Evolutionary conservation across 2,329 filamentous ascomycete genomes (phyloP).

Genomic region (Hymenoscyphus fraxineus): DNA sequence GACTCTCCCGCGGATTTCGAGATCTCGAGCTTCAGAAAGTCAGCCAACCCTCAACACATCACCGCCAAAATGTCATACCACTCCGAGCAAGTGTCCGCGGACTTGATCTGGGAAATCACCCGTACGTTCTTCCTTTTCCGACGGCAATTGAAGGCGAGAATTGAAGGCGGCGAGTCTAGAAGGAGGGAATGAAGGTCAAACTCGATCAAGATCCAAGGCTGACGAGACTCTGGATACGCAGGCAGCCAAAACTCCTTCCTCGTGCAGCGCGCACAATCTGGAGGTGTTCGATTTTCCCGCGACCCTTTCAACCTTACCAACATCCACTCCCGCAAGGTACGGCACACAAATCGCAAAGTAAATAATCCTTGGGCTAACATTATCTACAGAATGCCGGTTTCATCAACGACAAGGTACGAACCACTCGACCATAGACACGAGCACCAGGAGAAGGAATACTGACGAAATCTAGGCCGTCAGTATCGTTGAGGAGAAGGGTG

Average conservation of each 20-base stretch:
- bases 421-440: slow-evolving; percentile 1
- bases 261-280: slow-evolving; percentile 79
- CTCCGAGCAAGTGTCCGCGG: slow-evolving; percentile 75
- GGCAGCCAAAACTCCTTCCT: slow-evolving; percentile 87
- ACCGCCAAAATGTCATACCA: slow-evolving; percentile 43
- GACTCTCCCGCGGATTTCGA: slow-evolving; percentile 14
- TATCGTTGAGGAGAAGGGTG: slow-evolving; percentile 56
- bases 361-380: slow-evolving; percentile 15
- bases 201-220: slow-evolving; percentile 10
- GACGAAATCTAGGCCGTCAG: slow-evolving; percentile 63
- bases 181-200: slow-evolving; percentile 3
- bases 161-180: neutral
- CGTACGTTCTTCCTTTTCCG: slow-evolving; percentile 59
- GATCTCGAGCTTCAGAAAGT: slow-evolving; percentile 14
- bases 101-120: slow-evolving; percentile 92
- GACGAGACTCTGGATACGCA: slow-evolving; percentile 39
- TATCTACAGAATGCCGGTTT: slow-evolving; percentile 75
- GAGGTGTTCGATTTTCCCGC: slow-evolving; percentile 85
- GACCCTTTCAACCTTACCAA: slow-evolving; percentile 93
- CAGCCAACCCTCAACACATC: slow-evolving; percentile 16
- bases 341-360: slow-evolving; percentile 20
- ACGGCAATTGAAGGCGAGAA: neutral
- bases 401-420: slow-evolving; percentile 82
- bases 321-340: slow-evolving; percentile 86
- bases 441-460: slow-evolving; percentile 16